These are phyloP conservation scores for Globisporangium nunn DNA, from an alignment of 352 stramenopile genomes.

Conservation along the genomic window DNA sequence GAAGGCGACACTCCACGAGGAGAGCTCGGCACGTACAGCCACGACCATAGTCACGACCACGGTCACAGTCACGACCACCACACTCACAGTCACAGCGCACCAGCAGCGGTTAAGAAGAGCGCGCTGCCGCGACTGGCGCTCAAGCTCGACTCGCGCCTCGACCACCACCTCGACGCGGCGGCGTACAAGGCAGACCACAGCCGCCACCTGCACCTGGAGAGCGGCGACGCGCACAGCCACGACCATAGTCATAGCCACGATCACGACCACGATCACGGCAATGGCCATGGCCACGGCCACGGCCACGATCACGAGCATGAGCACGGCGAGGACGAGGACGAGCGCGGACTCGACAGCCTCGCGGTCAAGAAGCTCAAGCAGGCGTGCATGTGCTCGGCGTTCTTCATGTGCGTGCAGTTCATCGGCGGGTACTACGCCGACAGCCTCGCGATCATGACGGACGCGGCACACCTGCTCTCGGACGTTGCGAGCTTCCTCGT, in stretches of 20 bases:
- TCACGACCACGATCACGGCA: slow-evolving; percentile 10
- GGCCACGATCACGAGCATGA: slow-evolving; percentile 15
- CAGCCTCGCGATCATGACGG: slow-evolving; percentile 94
- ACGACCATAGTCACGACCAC: neutral
- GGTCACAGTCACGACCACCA: slow-evolving; percentile 3
- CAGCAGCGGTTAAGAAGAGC: slow-evolving; percentile 6
- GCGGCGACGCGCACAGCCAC: slow-evolving; percentile 4
- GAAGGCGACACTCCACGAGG: slow-evolving; percentile 12
- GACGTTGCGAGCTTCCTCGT: slow-evolving; percentile 78
- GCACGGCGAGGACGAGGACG: slow-evolving; percentile 15
- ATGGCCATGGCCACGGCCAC: slow-evolving; percentile 16
- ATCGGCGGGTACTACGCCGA: slow-evolving; percentile 90
- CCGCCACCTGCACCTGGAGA: slow-evolving; percentile 12
- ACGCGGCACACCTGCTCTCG: slow-evolving; percentile 74
- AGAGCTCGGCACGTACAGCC: slow-evolving; percentile 6
- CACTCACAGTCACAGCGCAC: neutral
- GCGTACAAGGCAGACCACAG: slow-evolving; percentile 24
- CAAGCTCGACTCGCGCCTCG: slow-evolving; percentile 12
- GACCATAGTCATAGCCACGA: slow-evolving; percentile 8
- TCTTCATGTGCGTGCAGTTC: slow-evolving; percentile 96
- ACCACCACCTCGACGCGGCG: slow-evolving; percentile 13
- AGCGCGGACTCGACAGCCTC: slow-evolving; percentile 1
- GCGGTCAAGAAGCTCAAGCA: slow-evolving; percentile 60
- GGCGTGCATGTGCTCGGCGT: slow-evolving; percentile 73
- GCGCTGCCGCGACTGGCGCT: slow-evolving; percentile 12